These are phyloP conservation scores for Primulina tabacum DNA, from an alignment of 257 asterid genomes.

Conservation along the genomic window DNA sequence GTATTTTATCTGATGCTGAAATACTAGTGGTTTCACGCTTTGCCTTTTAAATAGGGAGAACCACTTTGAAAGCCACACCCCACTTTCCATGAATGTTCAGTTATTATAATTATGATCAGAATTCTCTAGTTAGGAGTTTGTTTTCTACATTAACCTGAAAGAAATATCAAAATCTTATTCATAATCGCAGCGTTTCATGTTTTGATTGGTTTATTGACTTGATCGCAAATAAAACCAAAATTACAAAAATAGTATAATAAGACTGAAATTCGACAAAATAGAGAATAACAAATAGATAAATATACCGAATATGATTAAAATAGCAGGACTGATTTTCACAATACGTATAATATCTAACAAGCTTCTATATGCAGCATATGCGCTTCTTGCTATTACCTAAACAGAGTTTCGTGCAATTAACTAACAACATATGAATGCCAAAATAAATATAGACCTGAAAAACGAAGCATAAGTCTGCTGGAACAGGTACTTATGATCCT, in stretches of 20 bases:
- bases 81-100: neutral
- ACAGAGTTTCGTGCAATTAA: neutral
- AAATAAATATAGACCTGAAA: neutral
- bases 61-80: neutral
- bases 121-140: neutral
- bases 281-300: too few relatives aligned
- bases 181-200: neutral
- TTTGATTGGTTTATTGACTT: too few relatives aligned
- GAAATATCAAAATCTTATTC: neutral
- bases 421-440: neutral
- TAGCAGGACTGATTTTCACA: too few relatives aligned
- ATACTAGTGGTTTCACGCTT: neutral
- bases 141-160: neutral
- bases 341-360: too few relatives aligned
- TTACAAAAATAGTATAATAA: too few relatives aligned
- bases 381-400: too few relatives aligned
- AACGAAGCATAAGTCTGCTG: neutral
- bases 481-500: neutral
- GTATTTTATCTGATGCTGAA: constrained; percentile 19
- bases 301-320: too few relatives aligned
- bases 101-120: neutral
- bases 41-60: neutral
- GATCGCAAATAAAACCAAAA: too few relatives aligned
- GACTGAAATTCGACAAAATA: too few relatives aligned
- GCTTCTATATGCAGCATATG: neutral